These are phyloP conservation scores for Musa troglodytarum DNA, from an alignment of 176 grass and related monocot species.

Conservation along the genomic window DNA sequence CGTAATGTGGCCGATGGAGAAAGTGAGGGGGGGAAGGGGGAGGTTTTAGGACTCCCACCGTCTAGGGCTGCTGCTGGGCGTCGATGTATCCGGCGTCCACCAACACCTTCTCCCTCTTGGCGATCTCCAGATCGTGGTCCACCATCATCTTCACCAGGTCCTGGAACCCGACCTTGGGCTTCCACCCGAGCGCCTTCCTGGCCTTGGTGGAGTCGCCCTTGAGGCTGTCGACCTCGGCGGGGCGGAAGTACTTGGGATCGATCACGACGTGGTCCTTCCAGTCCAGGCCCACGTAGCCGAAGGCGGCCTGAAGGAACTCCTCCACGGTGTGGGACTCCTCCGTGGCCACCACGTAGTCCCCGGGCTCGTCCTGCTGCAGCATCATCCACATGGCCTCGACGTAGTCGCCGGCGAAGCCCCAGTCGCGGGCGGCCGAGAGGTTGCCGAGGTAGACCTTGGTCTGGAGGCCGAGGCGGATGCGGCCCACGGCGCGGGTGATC, in stretches of 20 bases:
- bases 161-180: constrained; percentile 84
- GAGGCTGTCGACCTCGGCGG: constrained; percentile 83
- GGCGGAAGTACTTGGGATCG: constrained; percentile 87
- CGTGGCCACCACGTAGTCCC: constrained; percentile 79
- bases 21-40: too few species aligned
- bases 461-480: constrained; percentile 84
- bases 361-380: constrained; percentile 87
- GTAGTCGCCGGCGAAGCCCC: constrained; percentile 94
- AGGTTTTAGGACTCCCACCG: too few species aligned
- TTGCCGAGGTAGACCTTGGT: constrained; percentile 96
- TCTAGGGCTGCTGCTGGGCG: constrained; percentile 87
- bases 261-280: constrained; percentile 97
- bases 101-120: constrained; percentile 82
- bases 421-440: constrained; percentile 76
- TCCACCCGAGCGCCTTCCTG: constrained; percentile 59
- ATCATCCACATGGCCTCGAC: constrained; percentile 99
- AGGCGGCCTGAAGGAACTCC: constrained; percentile 74
- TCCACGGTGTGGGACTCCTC: constrained; percentile 76
- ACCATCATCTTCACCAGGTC: constrained; percentile 94
- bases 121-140: constrained; percentile 74
- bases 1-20: too few species aligned
- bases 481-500: constrained; percentile 89
- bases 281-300: constrained; percentile 61
- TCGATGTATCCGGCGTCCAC: constrained; percentile 82
- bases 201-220: constrained; percentile 77